Evolutionary conservation across 139 green algal genomes (phyloP).

Genomic region (Chlorella sp.): DNA sequence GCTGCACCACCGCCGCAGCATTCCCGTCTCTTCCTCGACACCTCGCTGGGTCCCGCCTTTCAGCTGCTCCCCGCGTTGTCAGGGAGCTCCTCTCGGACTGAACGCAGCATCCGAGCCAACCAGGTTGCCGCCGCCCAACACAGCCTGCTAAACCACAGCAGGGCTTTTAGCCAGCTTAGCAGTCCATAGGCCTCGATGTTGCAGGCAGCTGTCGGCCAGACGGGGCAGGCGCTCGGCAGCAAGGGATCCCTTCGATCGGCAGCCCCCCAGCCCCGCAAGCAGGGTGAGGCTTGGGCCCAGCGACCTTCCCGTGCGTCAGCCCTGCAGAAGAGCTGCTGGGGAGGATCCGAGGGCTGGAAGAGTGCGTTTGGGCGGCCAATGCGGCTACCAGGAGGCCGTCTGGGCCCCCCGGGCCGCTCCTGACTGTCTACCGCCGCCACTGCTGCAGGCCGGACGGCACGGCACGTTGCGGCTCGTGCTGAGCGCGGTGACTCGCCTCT

Average conservation of each 20-base stretch:
- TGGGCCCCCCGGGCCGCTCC: background rate
- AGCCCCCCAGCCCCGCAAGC: background rate
- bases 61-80: background rate
- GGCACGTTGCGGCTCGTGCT: background rate
- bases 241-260: conserved; percentile 5
- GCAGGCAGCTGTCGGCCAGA: background rate
- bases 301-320: conserved; percentile 6
- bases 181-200: background rate
- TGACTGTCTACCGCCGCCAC: background rate
- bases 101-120: background rate
- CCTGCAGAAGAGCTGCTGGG: background rate
- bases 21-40: background rate
- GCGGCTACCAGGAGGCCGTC: background rate
- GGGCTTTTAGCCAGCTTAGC: background rate
- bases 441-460: background rate
- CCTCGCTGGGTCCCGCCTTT: background rate
- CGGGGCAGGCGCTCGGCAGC: background rate
- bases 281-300: background rate
- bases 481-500: conserved; percentile 47
- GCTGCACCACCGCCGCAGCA: background rate
- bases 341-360: background rate
- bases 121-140: background rate
- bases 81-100: background rate
- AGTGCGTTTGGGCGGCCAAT: background rate
- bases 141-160: background rate